Percentiles rank a stretch among this genome's conserved stretches.
phyloP scores from a whole-genome alignment of 2,329 filamentous ascomycete species.

The Nigrospora sphaerica region DNA sequence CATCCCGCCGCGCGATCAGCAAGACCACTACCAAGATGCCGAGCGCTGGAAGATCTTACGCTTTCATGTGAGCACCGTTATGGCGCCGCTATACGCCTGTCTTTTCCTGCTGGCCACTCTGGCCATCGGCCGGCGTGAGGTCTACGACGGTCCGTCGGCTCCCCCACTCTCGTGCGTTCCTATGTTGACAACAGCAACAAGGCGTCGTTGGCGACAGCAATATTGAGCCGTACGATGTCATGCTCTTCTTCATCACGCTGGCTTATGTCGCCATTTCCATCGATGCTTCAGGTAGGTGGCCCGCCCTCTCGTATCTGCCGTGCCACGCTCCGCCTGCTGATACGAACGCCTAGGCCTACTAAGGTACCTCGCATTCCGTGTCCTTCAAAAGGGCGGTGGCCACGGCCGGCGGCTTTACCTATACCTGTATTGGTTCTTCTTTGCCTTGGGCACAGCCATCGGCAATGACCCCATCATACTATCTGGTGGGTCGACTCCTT shows the following conservation, averaged over 20 bases:
- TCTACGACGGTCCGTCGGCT: slow-evolving; percentile 32
- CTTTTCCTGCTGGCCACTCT: slow-evolving; percentile 63
- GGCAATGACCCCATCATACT: slow-evolving; percentile 71
- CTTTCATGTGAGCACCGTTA: slow-evolving; percentile 64
- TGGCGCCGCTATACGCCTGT: slow-evolving; percentile 62
- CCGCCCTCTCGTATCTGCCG: too few relatives aligned
- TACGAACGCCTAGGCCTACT: slow-evolving; percentile 36
- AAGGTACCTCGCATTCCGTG: slow-evolving; percentile 61
- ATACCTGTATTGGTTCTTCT: slow-evolving; percentile 69
- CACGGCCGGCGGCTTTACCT: slow-evolving; percentile 63
- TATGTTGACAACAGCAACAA: slow-evolving; percentile 13
- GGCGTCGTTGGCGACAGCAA: slow-evolving; percentile 59
- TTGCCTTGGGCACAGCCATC: slow-evolving; percentile 57
- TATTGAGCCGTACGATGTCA: slow-evolving; percentile 65
- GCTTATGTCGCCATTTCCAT: slow-evolving; percentile 74
- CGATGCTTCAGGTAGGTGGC: slow-evolving; percentile 53
- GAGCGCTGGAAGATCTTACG: slow-evolving; percentile 38
- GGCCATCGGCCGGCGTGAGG: slow-evolving; percentile 60
- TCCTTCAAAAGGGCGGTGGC: slow-evolving; percentile 58
- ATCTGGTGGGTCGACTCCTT: slow-evolving; percentile 36
- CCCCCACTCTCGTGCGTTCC: not conserved
- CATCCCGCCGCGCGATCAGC: slow-evolving; percentile 33
- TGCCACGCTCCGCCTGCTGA: not conserved
- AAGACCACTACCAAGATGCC: slow-evolving; percentile 9
- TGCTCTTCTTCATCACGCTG: slow-evolving; percentile 66